Evolutionary conservation across 495 filamentous ascomycete genomes (phyloP), one percentile per base, ranked within the genome.

Genomic region (Daldinia grandis): DNA sequence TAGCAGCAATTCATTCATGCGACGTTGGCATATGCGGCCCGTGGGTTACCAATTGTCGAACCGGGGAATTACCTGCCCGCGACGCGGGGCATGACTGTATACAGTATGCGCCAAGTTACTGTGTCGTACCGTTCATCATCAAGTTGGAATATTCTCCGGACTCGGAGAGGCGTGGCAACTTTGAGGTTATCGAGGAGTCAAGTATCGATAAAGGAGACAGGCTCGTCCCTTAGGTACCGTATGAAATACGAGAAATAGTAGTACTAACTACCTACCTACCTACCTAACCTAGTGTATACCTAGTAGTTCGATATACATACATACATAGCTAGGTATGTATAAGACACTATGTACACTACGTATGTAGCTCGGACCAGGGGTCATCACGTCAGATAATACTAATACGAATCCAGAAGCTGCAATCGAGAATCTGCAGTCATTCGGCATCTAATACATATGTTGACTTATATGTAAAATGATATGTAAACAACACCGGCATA

Each of bases 341-440:
- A 37, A 31, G 24, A 31, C n/a, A n/a, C n/a, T n/a, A n/a, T n/a
- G n/a, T n/a, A n/a, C n/a, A n/a, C n/a, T n/a, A n/a, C n/a, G n/a
- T n/a, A n/a, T n/a, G n/a, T 53, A 42, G 31, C 58, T 42, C 12
- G 40, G 27, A 38, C 49, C n/a, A 42, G 58, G 21, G 19, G 25
- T 33, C 42, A 71, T 71, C 68, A 71, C 68, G 68, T 71, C 68
- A 71, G 68, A 53, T 71, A 71, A 69, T 58, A 33, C 51, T 63
- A 24, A 51, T 33, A 28, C 31, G 17, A 37, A 42, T 51, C 42
- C 44, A 51, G 40, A 62, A 53, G 49, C 49, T 53, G 25, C 14
- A 28, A 62, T 31, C 27, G 35, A 38, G 51, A 51, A 61, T 49
- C 51, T 40, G 50, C 53, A 50, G 51, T 68, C 58, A 62, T 62